Conservation (phyloP, 495 filamentous ascomycete genomes). For the Hypoxylon crocopeplum region DNA sequence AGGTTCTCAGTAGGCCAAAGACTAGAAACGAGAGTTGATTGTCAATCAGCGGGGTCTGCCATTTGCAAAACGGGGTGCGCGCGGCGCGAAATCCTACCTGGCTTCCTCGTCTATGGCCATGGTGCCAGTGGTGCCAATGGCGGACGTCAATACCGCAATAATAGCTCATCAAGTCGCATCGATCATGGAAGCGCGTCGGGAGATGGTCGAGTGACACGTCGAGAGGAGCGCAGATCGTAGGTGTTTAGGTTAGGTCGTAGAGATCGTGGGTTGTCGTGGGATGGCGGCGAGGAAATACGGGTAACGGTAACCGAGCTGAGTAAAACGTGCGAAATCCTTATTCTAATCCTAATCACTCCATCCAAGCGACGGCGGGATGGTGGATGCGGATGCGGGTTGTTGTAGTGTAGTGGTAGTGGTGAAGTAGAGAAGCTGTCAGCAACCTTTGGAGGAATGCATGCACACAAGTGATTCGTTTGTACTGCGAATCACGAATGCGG, state of each 20-base stretch:
- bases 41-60: slow-evolving; percentile 23
- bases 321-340: slow-evolving; percentile 4
- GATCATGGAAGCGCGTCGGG: slow-evolving; percentile 33
- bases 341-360: slow-evolving; percentile 7
- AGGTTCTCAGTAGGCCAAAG: slow-evolving; percentile 59
- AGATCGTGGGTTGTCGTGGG: neutral
- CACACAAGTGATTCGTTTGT: neutral
- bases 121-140: slow-evolving; percentile 46
- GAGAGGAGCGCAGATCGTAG: slow-evolving; percentile 31
- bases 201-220: slow-evolving; percentile 22
- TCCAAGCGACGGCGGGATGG: slow-evolving; percentile 8
- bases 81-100: slow-evolving; percentile 47
- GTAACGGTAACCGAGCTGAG: neutral
- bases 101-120: slow-evolving; percentile 61
- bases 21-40: slow-evolving; percentile 35
- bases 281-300: slow-evolving; percentile 1
- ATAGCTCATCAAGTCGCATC: slow-evolving; percentile 44
- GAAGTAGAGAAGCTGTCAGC: neutral
- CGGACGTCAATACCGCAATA: slow-evolving; percentile 29
- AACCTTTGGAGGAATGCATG: neutral
- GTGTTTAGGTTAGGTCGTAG: slow-evolving; percentile 6
- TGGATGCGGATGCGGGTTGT: neutral
- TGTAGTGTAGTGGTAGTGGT: neutral
- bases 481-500: neutral
- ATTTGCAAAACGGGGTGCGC: slow-evolving; percentile 3